A percentile compares a stretch with the other conserved stretches of the same genome.
Evolutionary conservation across 2,329 filamentous ascomycete species (phyloP).

Genomic region (Hypoxylon sp.): DNA sequence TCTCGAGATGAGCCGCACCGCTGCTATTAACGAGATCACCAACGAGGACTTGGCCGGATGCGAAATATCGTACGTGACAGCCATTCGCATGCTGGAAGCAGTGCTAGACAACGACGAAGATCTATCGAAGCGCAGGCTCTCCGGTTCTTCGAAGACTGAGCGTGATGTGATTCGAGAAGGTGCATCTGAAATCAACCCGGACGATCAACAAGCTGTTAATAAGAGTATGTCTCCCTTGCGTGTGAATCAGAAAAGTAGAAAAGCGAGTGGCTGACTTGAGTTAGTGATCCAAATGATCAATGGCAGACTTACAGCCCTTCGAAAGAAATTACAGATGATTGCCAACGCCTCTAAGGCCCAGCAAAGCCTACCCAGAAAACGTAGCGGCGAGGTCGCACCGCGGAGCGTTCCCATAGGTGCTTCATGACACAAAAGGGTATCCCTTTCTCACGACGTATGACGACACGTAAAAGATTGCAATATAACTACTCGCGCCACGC

Average conservation of each 20-base stretch:
- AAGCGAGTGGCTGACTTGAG: slow-evolving; percentile 44
- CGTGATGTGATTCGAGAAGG: slow-evolving; percentile 58
- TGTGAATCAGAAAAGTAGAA: background rate
- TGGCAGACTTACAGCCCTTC: slow-evolving; percentile 66
- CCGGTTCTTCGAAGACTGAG: slow-evolving; percentile 58
- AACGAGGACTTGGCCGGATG: slow-evolving; percentile 89
- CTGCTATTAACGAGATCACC: slow-evolving; percentile 95
- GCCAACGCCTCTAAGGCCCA: slow-evolving; percentile 67
- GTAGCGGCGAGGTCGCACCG: slow-evolving; percentile 68
- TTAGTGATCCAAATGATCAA: slow-evolving; percentile 74
- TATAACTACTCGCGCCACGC: slow-evolving; percentile 49
- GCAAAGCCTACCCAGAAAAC: slow-evolving; percentile 59
- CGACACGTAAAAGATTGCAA: slow-evolving; percentile 52
- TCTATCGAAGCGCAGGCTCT: slow-evolving; percentile 55
- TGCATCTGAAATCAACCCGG: slow-evolving; percentile 69
- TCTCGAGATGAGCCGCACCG: slow-evolving; percentile 93
- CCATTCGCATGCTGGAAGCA: slow-evolving; percentile 94
- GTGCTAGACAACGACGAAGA: slow-evolving; percentile 87
- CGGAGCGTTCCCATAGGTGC: slow-evolving; percentile 65
- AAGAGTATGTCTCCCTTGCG: slow-evolving; percentile 70
- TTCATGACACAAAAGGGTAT: slow-evolving; percentile 50
- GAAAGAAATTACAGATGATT: slow-evolving; percentile 72
- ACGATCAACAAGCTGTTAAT: slow-evolving; percentile 79
- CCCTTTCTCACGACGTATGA: slow-evolving; percentile 51
- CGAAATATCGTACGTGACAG: slow-evolving; percentile 92